Conservation (phyloP, 1,284 basidiomycete genomes). For the Calocybe gambosa region DNA sequence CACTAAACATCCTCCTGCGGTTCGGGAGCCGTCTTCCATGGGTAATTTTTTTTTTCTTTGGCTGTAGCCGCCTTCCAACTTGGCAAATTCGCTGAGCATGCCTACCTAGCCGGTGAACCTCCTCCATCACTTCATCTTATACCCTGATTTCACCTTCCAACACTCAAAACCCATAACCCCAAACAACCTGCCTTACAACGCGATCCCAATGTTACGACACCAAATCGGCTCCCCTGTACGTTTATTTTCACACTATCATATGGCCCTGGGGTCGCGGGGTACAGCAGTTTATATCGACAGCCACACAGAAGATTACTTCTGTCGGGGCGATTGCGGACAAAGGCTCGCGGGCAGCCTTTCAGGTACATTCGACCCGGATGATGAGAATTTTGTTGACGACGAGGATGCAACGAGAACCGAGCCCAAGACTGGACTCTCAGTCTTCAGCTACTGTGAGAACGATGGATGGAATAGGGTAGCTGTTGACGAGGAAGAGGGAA, state of each 20-base stretch:
- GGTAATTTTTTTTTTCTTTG: constrained; percentile 20
- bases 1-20: constrained; percentile 50
- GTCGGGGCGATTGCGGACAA: constrained; percentile 46
- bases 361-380: constrained; percentile 12
- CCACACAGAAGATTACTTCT: constrained; percentile 44
- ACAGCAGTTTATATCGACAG: constrained; percentile 62
- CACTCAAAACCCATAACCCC: constrained; percentile 20
- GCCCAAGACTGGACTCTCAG: constrained; percentile 30
- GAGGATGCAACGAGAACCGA: constrained; percentile 11
- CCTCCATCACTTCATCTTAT: constrained; percentile 53
- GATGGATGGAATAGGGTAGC: constrained; percentile 50
- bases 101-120: constrained; percentile 49
- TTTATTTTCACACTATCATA: constrained; percentile 48
- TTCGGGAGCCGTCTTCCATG: constrained; percentile 58
- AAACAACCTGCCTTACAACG: constrained; percentile 39
- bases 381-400: constrained; percentile 18
- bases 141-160: constrained; percentile 35
- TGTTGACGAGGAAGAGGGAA: constrained; percentile 54
- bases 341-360: constrained; percentile 44
- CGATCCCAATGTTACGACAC: constrained; percentile 31
- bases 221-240: constrained; percentile 55
- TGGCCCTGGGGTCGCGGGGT: constrained; percentile 51
- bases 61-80: neutral
- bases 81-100: neutral
- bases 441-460: constrained; percentile 38